Evolutionary conservation across 1,284 basidiomycete genomes (phyloP).

Genomic region (Trametes hirsuta): DNA sequence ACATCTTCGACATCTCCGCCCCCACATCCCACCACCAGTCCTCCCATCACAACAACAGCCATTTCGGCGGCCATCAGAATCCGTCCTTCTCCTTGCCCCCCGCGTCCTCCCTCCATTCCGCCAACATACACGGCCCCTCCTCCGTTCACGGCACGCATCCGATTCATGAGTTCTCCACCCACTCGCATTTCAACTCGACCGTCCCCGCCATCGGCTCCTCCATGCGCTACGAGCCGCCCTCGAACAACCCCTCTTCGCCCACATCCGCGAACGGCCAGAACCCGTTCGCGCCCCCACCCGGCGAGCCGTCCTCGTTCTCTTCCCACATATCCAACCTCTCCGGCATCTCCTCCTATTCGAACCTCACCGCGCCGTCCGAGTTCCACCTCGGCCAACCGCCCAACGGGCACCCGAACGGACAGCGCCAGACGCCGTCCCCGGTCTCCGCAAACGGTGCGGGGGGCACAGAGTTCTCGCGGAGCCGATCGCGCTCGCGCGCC

Average conservation of each 20-base stretch:
- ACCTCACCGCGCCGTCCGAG: constrained; percentile 26
- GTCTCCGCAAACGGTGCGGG: constrained; percentile 22
- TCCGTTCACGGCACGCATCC: constrained; percentile 22
- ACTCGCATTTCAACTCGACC: constrained; percentile 57
- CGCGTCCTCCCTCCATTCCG: constrained; percentile 26
- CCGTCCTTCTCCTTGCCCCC: constrained; percentile 31
- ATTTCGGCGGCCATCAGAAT: constrained; percentile 23
- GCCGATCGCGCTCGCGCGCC: constrained; percentile 44
- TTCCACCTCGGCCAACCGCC: constrained; percentile 25
- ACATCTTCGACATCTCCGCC: constrained; percentile 72
- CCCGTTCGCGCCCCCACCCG: constrained; percentile 19
- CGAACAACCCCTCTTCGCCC: constrained; percentile 44
- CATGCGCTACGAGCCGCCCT: constrained; percentile 52
- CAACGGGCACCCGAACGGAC: constrained; percentile 23
- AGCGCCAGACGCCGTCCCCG: constrained; percentile 30
- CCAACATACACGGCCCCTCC: constrained; percentile 27
- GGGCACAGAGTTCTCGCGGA: constrained; percentile 35
- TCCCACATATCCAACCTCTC: constrained; percentile 28
- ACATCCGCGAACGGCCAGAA: constrained; percentile 30
- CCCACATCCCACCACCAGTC: constrained; percentile 39
- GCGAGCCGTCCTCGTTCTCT: constrained; percentile 34
- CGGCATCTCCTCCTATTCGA: constrained; percentile 27
- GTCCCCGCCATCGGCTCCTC: constrained; percentile 62
- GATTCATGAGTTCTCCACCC: constrained; percentile 36
- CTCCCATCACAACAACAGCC: constrained; percentile 28